Evolutionary conservation across 805 yeast species (phyloP).

Genomic region (Saccharomycopsis sp.): DNA sequence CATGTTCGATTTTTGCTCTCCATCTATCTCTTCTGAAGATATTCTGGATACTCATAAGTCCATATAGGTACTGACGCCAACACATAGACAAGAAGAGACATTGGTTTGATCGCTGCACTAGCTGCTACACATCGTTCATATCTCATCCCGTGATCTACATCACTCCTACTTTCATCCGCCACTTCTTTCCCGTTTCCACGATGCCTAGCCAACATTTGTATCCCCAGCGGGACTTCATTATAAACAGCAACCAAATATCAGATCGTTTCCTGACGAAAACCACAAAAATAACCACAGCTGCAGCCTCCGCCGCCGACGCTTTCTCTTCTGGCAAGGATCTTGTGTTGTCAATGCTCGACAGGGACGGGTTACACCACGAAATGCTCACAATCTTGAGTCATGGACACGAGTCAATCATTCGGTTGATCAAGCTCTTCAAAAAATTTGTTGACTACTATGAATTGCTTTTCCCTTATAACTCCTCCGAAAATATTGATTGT

Average conservation of each 20-base stretch:
- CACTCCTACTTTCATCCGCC: too few relatives aligned
- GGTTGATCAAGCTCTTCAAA: neutral
- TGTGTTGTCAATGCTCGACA: neutral
- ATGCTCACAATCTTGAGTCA: neutral
- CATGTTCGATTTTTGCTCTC: neutral
- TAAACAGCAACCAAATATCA: neutral
- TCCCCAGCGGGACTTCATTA: neutral
- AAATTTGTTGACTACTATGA: slow-evolving; percentile 11
- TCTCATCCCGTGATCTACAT: too few relatives aligned
- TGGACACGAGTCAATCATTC: neutral
- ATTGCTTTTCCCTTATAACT: slow-evolving; percentile 9
- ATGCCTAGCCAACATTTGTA: neutral
- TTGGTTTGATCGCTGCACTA: too few relatives aligned
- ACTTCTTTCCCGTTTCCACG: too few relatives aligned
- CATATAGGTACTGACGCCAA: too few relatives aligned
- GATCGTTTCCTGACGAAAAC: neutral
- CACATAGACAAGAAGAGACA: too few relatives aligned
- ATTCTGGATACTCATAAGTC: too few relatives aligned
- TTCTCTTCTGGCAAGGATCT: neutral
- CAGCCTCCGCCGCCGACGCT: neutral
- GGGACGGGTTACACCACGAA: neutral
- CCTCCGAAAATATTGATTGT: slow-evolving; percentile 9
- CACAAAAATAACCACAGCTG: neutral
- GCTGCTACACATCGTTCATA: too few relatives aligned
- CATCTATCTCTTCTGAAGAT: too few relatives aligned